Percentiles rank a stretch among this genome's conserved stretches.
These are phyloP conservation scores for Alternaria incomplexa DNA, from an alignment of 2,329 filamentous ascomycete species.

Conservation along the genomic window DNA sequence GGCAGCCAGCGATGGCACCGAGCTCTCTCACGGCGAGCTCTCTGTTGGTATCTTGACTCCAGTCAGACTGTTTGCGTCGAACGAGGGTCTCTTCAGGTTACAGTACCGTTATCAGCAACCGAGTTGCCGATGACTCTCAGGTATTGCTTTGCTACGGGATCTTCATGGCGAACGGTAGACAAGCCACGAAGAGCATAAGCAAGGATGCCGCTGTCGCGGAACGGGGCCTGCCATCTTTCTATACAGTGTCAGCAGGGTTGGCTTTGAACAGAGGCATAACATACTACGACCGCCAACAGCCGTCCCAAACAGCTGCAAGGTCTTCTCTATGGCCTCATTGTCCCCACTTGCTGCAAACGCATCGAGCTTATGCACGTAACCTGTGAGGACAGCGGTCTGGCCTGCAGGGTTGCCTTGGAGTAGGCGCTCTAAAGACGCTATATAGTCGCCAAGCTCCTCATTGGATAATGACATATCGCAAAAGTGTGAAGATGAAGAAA, in stretches of 20 bases:
- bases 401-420: conserved; percentile 22
- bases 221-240: conserved; percentile 41
- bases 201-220: conserved; percentile 37
- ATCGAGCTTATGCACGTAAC: conserved; percentile 23
- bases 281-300: conserved; percentile 42
- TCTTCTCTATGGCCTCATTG: conserved; percentile 18
- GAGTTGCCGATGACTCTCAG: conserved; percentile 48
- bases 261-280: background rate
- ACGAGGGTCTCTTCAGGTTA: background rate
- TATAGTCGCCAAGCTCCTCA: conserved; percentile 21
- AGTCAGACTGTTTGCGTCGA: conserved; percentile 20
- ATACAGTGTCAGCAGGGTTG: conserved; percentile 28
- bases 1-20: conserved; percentile 32
- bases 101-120: conserved; percentile 46
- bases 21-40: conserved; percentile 34
- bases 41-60: conserved; percentile 40
- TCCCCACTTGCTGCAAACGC: conserved; percentile 14
- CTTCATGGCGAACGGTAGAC: conserved; percentile 21
- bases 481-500: conserved; percentile 6
- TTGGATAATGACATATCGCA: conserved; percentile 25
- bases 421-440: conserved; percentile 23
- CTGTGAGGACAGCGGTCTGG: conserved; percentile 19
- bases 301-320: conserved; percentile 38
- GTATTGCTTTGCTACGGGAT: conserved; percentile 39
- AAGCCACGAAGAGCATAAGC: conserved; percentile 33